Base-by-base conservation (phyloP, 306 rosid genomes). In the Quercus agrifolia region DNA sequence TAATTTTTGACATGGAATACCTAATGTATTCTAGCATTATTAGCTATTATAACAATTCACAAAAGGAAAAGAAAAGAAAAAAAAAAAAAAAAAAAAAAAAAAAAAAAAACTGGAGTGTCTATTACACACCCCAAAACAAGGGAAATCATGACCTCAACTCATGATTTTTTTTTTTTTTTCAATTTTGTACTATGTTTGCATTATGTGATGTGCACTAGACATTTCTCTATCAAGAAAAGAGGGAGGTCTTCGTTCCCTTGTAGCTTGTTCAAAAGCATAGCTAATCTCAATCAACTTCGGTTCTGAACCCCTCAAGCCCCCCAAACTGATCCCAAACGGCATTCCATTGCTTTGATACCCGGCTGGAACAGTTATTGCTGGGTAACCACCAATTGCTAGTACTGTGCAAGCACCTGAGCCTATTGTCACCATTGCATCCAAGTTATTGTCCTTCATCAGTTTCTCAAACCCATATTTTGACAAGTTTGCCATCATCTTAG, bases 251-350 rank as follows among this genome's bases (percentile, higher is more conserved):
- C 91, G 85, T 25, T 77, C 79, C 71, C 30, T 70, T 4, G 92
- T 88, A 25, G 87, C 79, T 81, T 88, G 89, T 85, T 90, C 92
- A 78, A 88, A 90, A 57, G 66, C 94, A 61, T 81, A 90, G 31
- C 90, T 87, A 82, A 90, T 85, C 69, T 88, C 77, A 49, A 88
- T 85, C 0, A 88, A 74, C 66, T 79, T 88, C 1, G 94, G 85
- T 21, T 88, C 90, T 0, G 80, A 54, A 67, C 92, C 90, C 78
- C 75, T 83, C 5, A 86, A 75, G 4, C 90, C 91, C 33, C 90
- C 88, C 71, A 88, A 88, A 23, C 44, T 55, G 9, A 88, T 78
- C 13, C 89, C 90, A 70, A 88, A 79, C 4, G 94, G 90, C 63
- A 77, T 63, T 28, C 87, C 87, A 11, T 64, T 17, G 5, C 56